These are phyloP conservation scores for Lyophyllum decastes DNA, from an alignment of 768 basidiomycete genomes.

Conservation along the genomic window DNA sequence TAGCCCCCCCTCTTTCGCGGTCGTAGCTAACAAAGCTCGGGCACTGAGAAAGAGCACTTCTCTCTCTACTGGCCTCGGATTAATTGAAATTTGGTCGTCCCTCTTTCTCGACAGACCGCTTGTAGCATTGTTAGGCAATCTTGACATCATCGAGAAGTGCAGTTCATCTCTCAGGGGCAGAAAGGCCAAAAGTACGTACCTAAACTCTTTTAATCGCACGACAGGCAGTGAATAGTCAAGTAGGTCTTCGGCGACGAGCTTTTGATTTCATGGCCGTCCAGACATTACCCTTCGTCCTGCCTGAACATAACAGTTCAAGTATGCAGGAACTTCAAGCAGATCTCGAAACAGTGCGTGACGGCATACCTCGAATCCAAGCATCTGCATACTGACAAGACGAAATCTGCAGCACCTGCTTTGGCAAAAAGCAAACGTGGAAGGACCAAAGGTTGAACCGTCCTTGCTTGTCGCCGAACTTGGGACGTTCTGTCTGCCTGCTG, in stretches of 20 bases:
- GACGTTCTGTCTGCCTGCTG: slow-evolving; percentile 23
- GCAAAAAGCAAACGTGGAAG: slow-evolving; percentile 6
- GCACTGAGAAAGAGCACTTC: slow-evolving; percentile 51
- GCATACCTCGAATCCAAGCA: background rate
- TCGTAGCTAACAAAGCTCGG: slow-evolving; percentile 31
- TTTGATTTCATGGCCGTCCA: slow-evolving; percentile 42
- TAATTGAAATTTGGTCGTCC: slow-evolving; percentile 70
- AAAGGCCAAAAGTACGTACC: slow-evolving; percentile 16
- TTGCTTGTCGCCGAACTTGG: slow-evolving; percentile 36
- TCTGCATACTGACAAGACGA: background rate
- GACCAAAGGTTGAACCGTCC: slow-evolving; percentile 18
- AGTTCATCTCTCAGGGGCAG: slow-evolving; percentile 20
- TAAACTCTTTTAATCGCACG: background rate
- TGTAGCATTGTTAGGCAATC: slow-evolving; percentile 5
- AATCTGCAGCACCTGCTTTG: slow-evolving; percentile 9
- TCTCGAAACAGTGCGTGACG: slow-evolving; percentile 23
- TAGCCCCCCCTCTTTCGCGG: slow-evolving; percentile 32
- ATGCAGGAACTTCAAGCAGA: slow-evolving; percentile 17
- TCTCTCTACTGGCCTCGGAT: slow-evolving; percentile 69
- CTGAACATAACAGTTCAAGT: slow-evolving; percentile 17
- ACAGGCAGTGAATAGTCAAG: background rate
- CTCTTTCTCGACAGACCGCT: slow-evolving; percentile 33
- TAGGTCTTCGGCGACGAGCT: slow-evolving; percentile 41
- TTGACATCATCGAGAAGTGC: slow-evolving; percentile 23
- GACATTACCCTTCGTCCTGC: slow-evolving; percentile 26